Evolutionary conservation across 768 basidiomycete genomes (phyloP).

Genomic region (Termitomyces sp.): DNA sequence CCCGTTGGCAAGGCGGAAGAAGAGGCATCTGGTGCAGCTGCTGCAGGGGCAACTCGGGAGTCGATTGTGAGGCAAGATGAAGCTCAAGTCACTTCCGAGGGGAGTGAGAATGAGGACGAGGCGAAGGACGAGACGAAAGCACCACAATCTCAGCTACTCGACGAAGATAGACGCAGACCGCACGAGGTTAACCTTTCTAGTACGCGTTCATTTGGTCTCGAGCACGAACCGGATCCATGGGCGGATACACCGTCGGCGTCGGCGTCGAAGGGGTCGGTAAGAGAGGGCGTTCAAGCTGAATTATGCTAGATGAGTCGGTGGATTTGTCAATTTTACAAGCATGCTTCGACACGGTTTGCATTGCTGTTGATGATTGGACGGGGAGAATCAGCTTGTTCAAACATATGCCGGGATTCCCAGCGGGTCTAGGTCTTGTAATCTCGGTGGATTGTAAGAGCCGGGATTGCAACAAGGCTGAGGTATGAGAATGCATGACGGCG

Average conservation of each 20-base stretch:
- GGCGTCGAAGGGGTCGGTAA: neutral
- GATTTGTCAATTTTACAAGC: too few relatives aligned
- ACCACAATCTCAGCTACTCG: neutral
- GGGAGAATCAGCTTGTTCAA: too few relatives aligned
- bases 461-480: too few relatives aligned
- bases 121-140: neutral
- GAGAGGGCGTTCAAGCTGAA: too few relatives aligned
- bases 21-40: neutral
- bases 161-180: neutral
- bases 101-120: neutral
- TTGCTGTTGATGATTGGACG: too few relatives aligned
- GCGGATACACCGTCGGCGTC: neutral
- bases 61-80: neutral
- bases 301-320: too few relatives aligned
- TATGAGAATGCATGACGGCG: too few relatives aligned
- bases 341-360: too few relatives aligned
- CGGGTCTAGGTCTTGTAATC: too few relatives aligned
- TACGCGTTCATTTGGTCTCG: neutral
- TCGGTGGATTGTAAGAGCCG: too few relatives aligned
- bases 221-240: neutral
- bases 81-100: neutral
- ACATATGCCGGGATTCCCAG: too few relatives aligned
- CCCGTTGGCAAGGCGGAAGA: too few relatives aligned
- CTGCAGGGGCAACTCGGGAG: neutral
- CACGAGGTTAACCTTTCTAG: neutral